Conservation (phyloP, 2,329 filamentous ascomycete genomes). For the Diplodia mutila region DNA sequence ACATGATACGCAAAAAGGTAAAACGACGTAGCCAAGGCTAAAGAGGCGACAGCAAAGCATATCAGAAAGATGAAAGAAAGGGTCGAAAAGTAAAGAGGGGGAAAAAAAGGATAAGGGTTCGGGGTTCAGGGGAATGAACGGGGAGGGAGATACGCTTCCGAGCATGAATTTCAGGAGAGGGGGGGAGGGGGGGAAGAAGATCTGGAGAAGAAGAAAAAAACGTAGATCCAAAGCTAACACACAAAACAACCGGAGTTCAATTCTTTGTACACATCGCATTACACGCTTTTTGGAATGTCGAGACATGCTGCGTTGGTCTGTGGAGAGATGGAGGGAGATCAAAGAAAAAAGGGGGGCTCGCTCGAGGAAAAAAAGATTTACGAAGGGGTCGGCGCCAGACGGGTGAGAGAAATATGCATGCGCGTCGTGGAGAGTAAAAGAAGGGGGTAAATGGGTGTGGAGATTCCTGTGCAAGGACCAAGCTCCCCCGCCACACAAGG, state of each 20-base stretch:
- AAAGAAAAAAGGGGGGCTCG: neutral
- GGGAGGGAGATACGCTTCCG: neutral
- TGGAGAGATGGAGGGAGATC: neutral
- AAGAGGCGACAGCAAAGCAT: neutral
- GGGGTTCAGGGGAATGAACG: neutral
- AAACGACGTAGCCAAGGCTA: neutral
- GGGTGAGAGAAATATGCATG: neutral
- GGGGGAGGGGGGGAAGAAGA: neutral
- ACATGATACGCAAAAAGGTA: neutral
- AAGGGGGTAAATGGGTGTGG: neutral
- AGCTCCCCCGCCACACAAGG: neutral
- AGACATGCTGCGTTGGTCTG: slow-evolving; percentile 8
- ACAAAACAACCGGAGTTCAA: neutral
- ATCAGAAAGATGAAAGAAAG: neutral
- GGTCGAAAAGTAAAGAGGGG: neutral
- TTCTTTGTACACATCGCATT: slow-evolving; percentile 14
- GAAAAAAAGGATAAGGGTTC: neutral
- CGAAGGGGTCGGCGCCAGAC: neutral
- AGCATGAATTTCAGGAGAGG: neutral
- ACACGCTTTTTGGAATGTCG: neutral
- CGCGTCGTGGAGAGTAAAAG: neutral
- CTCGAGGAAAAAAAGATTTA: neutral
- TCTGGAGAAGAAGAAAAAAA: neutral
- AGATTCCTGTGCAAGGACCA: neutral
- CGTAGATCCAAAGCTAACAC: neutral